Evolutionary conservation across 225 moss, liverwort and hornwort species (phyloP).

Genomic region (Physcomitrellopsis africana): DNA sequence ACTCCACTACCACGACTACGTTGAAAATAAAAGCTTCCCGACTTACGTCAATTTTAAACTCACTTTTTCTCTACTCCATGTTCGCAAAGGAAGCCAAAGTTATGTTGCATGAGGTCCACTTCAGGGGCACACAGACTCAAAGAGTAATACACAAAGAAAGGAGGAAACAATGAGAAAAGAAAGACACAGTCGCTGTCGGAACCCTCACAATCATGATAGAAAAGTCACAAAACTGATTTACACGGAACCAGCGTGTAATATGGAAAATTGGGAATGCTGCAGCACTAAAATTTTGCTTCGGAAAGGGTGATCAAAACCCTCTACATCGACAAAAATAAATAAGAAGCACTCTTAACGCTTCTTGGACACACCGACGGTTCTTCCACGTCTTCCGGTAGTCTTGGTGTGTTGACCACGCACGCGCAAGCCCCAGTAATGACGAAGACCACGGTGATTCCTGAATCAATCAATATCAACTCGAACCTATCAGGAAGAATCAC

Average conservation of each 20-base stretch:
- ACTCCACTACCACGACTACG: too few relatives aligned
- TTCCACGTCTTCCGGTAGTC: constrained; percentile 82
- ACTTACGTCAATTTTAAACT: too few relatives aligned
- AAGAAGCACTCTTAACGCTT: constrained; percentile 61
- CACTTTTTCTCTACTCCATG: too few relatives aligned
- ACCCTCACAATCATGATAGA: constrained; percentile 22
- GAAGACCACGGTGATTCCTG: constrained; percentile 83
- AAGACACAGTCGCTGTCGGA: neutral
- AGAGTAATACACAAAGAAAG: too few relatives aligned
- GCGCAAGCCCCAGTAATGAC: constrained; percentile 86
- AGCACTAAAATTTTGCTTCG: constrained; percentile 1
- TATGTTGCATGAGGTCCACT: too few relatives aligned
- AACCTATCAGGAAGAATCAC: neutral
- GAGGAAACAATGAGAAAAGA: too few relatives aligned
- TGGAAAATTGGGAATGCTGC: constrained; percentile 1
- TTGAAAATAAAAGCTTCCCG: too few relatives aligned
- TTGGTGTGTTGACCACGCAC: constrained; percentile 93
- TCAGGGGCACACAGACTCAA: too few relatives aligned
- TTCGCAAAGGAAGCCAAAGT: too few relatives aligned
- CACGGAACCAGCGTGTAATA: neutral
- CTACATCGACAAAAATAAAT: neutral
- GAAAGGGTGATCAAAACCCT: constrained; percentile 2
- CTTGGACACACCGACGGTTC: constrained; percentile 93
- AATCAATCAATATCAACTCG: neutral
- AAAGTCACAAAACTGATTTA: constrained; percentile 11